phyloP scores from a whole-genome alignment of 1,284 basidiomycete species.

The Phaffia rhodozyma region DNA sequence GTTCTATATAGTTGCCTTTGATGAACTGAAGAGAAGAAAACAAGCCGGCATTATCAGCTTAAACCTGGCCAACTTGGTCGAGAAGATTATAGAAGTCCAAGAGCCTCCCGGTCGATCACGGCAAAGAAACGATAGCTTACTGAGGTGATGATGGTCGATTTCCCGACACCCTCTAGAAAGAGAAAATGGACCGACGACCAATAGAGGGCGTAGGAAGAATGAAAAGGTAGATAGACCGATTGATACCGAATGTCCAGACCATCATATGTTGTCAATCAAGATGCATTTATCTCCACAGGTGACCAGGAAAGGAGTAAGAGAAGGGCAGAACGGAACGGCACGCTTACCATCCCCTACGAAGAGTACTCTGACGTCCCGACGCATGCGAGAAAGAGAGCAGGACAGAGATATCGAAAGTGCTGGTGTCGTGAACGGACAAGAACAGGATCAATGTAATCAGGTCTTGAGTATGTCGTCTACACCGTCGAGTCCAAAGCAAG shows the following conservation, averaged over 20 bases:
- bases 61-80: background rate
- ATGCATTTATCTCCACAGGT: background rate
- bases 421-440: too few relatives aligned
- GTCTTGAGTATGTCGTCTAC: too few relatives aligned
- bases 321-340: slow-evolving; percentile 9
- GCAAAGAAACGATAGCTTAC: slow-evolving; percentile 39
- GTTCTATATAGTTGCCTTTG: background rate
- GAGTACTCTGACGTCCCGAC: slow-evolving; percentile 80
- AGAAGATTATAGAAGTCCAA: slow-evolving; percentile 14
- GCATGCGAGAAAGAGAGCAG: slow-evolving; percentile 40
- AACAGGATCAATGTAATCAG: too few relatives aligned
- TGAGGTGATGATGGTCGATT: slow-evolving; percentile 87
- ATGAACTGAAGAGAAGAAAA: background rate
- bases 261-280: too few relatives aligned
- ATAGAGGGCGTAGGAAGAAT: background rate
- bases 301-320: background rate
- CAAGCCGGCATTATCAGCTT: background rate
- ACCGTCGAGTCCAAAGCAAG: too few relatives aligned
- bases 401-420: background rate
- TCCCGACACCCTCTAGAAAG: slow-evolving; percentile 76
- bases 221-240: slow-evolving; percentile 10
- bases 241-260: too few relatives aligned
- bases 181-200: slow-evolving; percentile 10
- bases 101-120: background rate
- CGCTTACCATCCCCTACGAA: slow-evolving; percentile 79